Conservation (phyloP, 345 rosid species). For the Euphorbia lathyris region DNA sequence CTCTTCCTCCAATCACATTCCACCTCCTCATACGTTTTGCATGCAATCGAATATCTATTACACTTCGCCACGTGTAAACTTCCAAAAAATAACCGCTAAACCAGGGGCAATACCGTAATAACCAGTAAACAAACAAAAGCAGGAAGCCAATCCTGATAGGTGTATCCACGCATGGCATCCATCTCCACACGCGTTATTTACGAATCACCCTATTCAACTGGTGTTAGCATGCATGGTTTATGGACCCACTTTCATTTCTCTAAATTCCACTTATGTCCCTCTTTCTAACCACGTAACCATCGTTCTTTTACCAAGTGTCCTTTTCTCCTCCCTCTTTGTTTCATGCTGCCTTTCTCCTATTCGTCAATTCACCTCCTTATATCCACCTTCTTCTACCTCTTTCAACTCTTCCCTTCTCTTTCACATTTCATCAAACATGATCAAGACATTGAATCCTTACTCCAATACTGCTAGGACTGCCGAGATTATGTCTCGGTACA, state of each 20-base stretch:
- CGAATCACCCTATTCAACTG: not conserved
- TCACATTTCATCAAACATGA: conserved; percentile 35
- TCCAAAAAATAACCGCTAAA: conserved; percentile 36
- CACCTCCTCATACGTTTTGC: conserved; percentile 42
- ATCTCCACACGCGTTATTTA: conserved; percentile 57
- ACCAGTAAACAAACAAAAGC: not conserved
- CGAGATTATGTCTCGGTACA: conserved; percentile 87
- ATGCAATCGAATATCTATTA: conserved; percentile 28
- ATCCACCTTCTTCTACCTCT: not conserved
- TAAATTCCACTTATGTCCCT: conserved; percentile 51
- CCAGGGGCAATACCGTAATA: not conserved
- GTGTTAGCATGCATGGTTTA: conserved; percentile 40
- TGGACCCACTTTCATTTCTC: conserved; percentile 32
- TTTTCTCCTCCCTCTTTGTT: conserved; percentile 31
- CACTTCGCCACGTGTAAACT: conserved; percentile 20
- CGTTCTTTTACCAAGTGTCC: conserved; percentile 53
- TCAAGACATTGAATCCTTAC: conserved; percentile 51
- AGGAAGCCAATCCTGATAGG: conserved; percentile 50
- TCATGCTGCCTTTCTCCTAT: conserved; percentile 48
- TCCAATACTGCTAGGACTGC: conserved; percentile 65
- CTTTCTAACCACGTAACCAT: conserved; percentile 69
- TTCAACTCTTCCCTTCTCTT: not conserved
- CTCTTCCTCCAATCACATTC: conserved; percentile 26
- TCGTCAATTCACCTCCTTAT: conserved; percentile 25
- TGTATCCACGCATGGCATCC: conserved; percentile 82